Conservation (phyloP, 192 early-diverging fungal genomes). For the Coemansia sp. region DNA sequence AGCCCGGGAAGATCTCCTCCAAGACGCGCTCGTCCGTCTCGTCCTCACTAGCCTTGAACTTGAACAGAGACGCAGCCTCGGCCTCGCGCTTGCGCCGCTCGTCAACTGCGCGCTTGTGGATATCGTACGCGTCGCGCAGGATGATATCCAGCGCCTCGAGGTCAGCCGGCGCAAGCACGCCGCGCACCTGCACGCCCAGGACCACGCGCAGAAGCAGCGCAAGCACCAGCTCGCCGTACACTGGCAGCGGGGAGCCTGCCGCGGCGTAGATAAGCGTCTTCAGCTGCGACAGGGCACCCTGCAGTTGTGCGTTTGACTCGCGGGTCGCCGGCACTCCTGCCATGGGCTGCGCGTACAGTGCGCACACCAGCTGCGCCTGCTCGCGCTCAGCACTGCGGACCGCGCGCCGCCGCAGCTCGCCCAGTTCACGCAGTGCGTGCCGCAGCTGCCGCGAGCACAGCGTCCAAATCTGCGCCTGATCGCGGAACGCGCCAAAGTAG, state of each 20-base stretch:
- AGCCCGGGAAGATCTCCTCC: constrained; percentile 80
- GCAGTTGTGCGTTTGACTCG: constrained; percentile 4
- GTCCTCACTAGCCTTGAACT: constrained; percentile 31
- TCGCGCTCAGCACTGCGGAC: not conserved
- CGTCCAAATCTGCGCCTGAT: constrained; percentile 48
- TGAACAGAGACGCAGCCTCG: constrained; percentile 43
- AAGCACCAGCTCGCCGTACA: constrained; percentile 29
- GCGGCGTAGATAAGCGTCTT: constrained; percentile 26
- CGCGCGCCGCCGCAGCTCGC: constrained; percentile 14
- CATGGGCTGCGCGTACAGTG: constrained; percentile 33
- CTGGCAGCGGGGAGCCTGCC: constrained; percentile 9
- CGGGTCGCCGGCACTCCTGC: not conserved
- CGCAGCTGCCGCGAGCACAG: constrained; percentile 15
- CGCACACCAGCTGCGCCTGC: constrained; percentile 5
- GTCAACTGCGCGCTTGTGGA: constrained; percentile 31
- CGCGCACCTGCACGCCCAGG: constrained; percentile 37
- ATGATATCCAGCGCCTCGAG: constrained; percentile 24
- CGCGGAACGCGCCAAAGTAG: constrained; percentile 39
- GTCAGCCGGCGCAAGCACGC: constrained; percentile 15
- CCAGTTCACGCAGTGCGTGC: constrained; percentile 17
- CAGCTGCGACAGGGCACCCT: constrained; percentile 14
- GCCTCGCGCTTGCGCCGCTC: constrained; percentile 30
- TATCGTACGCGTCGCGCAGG: constrained; percentile 34
- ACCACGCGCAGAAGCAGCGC: constrained; percentile 20
- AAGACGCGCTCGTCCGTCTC: constrained; percentile 72